phyloP scores from a whole-genome alignment of 2,329 filamentous ascomycete species.

The Hypoxylon sp. region DNA sequence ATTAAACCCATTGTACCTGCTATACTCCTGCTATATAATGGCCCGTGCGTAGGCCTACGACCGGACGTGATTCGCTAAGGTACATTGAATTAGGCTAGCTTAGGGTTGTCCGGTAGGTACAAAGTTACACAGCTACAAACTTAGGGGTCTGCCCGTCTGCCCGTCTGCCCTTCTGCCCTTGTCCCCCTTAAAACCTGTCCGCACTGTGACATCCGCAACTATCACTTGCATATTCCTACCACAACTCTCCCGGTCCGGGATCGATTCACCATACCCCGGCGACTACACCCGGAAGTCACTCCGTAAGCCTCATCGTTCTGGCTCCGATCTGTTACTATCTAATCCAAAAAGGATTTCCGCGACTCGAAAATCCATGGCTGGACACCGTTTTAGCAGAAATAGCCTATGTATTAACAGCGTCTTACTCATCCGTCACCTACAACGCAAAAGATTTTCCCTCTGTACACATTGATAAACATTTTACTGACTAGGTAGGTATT shows the following conservation, averaged over 20 bases:
- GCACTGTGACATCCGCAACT: constrained; percentile 38
- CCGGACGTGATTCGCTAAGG: constrained; percentile 10
- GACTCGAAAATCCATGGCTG: not conserved
- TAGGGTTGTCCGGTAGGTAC: not conserved
- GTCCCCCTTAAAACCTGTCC: constrained; percentile 11
- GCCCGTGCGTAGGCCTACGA: constrained; percentile 35
- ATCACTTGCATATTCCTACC: constrained; percentile 42
- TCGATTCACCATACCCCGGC: constrained; percentile 20
- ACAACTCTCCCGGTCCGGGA: constrained; percentile 23
- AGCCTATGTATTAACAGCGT: not conserved
- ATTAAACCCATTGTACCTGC: too few relatives aligned
- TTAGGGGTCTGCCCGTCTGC: not conserved
- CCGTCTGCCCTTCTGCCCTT: too few relatives aligned
- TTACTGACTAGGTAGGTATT: not conserved
- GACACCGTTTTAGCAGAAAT: not conserved
- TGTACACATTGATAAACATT: not conserved
- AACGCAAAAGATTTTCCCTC: not conserved
- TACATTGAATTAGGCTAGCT: constrained; percentile 31
- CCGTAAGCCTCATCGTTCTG: constrained; percentile 7
- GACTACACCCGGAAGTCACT: constrained; percentile 13
- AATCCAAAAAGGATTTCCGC: not conserved
- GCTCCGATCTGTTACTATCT: constrained; percentile 4
- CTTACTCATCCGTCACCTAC: not conserved
- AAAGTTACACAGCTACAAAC: constrained; percentile 14
- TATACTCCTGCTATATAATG: constrained; percentile 28